These are phyloP conservation scores for Carpinus fangiana DNA, from an alignment of 306 rosid genomes.

Conservation along the genomic window DNA sequence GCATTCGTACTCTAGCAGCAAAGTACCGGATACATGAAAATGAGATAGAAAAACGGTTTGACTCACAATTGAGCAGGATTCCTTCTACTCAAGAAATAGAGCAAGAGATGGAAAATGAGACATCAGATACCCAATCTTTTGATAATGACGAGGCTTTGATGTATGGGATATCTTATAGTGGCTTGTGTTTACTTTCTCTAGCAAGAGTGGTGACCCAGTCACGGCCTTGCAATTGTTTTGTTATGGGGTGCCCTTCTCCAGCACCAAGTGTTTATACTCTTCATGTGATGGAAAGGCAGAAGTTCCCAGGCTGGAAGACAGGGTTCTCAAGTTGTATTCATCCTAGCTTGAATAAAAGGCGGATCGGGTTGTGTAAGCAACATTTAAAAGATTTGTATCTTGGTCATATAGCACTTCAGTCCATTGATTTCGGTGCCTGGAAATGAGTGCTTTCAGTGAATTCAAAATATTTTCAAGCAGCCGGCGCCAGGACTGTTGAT, in stretches of 20 bases:
- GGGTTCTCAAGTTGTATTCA: constrained; percentile 88
- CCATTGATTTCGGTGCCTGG: constrained; percentile 83
- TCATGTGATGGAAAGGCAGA: constrained; percentile 93
- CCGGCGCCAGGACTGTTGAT: neutral
- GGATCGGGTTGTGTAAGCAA: constrained; percentile 74
- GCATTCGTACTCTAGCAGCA: constrained; percentile 86
- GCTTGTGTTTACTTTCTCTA: constrained; percentile 69
- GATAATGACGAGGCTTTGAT: constrained; percentile 70
- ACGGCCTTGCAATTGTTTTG: constrained; percentile 79
- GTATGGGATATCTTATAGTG: constrained; percentile 79
- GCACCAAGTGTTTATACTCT: constrained; percentile 80
- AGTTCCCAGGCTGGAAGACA: constrained; percentile 88
- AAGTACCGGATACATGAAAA: constrained; percentile 72
- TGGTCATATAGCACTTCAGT: constrained; percentile 84
- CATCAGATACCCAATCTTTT: constrained; percentile 41
- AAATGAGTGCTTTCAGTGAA: constrained; percentile 40
- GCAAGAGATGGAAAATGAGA: constrained; percentile 45
- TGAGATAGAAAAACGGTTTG: constrained; percentile 70
- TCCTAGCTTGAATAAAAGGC: constrained; percentile 76
- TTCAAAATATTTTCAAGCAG: constrained; percentile 17
- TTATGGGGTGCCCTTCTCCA: constrained; percentile 61
- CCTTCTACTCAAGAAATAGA: constrained; percentile 57
- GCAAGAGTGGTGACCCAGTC: constrained; percentile 78
- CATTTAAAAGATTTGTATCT: constrained; percentile 75
- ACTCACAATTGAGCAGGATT: constrained; percentile 62